Evolutionary conservation across 139 green algal species (phyloP).

Genomic region (Diplosphaera chodatii): DNA sequence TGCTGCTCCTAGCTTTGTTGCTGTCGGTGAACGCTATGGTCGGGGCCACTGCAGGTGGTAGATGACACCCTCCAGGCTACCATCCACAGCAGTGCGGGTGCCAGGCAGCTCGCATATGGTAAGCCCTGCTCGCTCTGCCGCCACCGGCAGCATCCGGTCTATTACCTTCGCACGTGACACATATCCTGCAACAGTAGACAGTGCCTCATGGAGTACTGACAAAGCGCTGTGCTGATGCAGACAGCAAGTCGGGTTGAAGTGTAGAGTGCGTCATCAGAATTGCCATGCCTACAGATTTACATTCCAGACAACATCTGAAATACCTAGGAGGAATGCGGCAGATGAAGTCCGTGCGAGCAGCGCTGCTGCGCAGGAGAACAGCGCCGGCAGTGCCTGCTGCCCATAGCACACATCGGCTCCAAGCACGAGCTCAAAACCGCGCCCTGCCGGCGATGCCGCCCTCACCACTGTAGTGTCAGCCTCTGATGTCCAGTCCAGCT

Average conservation of each 20-base stretch:
- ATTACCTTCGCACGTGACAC: conserved; percentile 1
- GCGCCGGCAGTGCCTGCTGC: conserved; percentile 6
- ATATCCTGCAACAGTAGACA: background rate
- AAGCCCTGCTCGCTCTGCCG: conserved; percentile 10
- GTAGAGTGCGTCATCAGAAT: too few relatives aligned
- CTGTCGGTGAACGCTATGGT: too few relatives aligned
- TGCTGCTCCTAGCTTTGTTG: too few relatives aligned
- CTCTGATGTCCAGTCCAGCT: conserved; percentile 14
- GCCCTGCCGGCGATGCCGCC: background rate
- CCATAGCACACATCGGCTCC: conserved; percentile 18
- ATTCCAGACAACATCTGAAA: too few relatives aligned
- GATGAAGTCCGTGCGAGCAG: background rate
- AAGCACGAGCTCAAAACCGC: conserved; percentile 15
- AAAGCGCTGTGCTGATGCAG: too few relatives aligned
- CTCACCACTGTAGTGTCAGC: background rate
- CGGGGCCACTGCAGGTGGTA: too few relatives aligned
- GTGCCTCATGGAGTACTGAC: too few relatives aligned
- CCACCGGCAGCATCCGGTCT: conserved; percentile 3
- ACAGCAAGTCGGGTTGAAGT: too few relatives aligned
- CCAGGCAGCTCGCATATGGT: background rate
- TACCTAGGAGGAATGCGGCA: conserved; percentile 8
- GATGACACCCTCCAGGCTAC: conserved; percentile 15
- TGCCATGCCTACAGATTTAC: too few relatives aligned
- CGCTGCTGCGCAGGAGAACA: conserved; percentile 6
- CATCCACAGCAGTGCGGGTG: conserved; percentile 1